Evolutionary conservation across 345 rosid genomes (phyloP).

Genomic region (Euclidium syriacum): DNA sequence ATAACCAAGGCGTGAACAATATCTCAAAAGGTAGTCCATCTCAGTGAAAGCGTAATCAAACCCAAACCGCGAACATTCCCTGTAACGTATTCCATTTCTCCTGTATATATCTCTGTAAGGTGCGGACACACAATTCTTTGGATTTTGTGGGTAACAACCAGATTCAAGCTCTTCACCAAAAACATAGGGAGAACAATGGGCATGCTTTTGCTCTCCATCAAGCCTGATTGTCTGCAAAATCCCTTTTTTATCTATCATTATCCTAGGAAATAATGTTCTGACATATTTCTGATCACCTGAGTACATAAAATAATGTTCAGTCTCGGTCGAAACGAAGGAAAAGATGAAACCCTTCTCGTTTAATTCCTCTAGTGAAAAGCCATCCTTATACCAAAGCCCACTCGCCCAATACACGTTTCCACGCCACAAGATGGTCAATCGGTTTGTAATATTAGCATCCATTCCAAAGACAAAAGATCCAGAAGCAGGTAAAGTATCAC

Average conservation of each 20-base stretch:
- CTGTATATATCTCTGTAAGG: no score
- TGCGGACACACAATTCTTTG: neutral
- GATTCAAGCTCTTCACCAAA: neutral
- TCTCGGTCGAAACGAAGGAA: conserved; percentile 23
- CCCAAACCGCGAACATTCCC: no score
- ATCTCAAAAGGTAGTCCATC: no score
- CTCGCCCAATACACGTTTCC: conserved; percentile 25
- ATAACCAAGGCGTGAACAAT: neutral
- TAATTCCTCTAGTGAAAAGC: neutral
- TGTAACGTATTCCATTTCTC: no score
- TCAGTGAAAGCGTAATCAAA: no score
- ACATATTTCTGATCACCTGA: neutral
- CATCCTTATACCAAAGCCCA: conserved; percentile 8
- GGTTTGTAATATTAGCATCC: conserved; percentile 17
- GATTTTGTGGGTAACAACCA: neutral
- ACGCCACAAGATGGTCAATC: conserved; percentile 21
- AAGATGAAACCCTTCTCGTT: neutral
- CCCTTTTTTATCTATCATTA: conserved; percentile 7
- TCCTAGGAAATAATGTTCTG: neutral
- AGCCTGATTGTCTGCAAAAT: conserved; percentile 1
- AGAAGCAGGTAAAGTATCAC: neutral
- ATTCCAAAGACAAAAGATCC: conserved; percentile 28
- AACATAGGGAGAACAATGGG: neutral
- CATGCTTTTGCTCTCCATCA: neutral
- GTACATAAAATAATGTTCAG: conserved; percentile 25